Base-by-base conservation (phyloP, 192 early-diverging fungal species). In the Rhizophagus clarus region DNA sequence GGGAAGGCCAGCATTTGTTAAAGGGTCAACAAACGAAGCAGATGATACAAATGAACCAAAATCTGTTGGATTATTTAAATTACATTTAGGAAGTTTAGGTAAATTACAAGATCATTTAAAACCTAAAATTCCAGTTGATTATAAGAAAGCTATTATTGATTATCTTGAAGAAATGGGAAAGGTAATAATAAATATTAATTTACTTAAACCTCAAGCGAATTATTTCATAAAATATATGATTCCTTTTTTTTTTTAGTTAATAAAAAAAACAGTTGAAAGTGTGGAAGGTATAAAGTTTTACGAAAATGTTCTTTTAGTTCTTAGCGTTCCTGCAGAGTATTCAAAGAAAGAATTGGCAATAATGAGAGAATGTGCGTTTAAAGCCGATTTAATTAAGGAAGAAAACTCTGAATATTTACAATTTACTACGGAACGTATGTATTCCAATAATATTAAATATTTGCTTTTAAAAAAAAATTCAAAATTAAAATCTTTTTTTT, bases 401-500 rank as follows among this genome's bases (percentile, higher is more conserved):
- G 29, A 34, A 22, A 10, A n/a, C 12, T 24, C 61, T 12, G 20
- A 62, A 15, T 31, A 76, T 22, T 34, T 63, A n/a, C 28, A 62
- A 63, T 76, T 76, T 26, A 76, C 61, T 28, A 62, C 74, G 2
- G 74, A 76, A 62, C 74, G 74, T 76, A 76, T 37, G 74, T 31
- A 26, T 22, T 22, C 14, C 3, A 49, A 56, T 56, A 34, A 20
- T 6, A 9, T 3, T 37, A 34, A 37, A n/a, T 75, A 51, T 3
- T n/a, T 15, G 10, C 47, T 14, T 26, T 1, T 51, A 12, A 20
- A 20, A 45, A 4, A 74, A 7, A 42, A 11, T 45, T 45, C 10
- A 45, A 45, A 45, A 45, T 0, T 74, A 11, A 60, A 8, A 31
- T 32, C 14, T 10, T 31, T 74, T n/a, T 31, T 4, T 2, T 12